These are phyloP conservation scores for Solanum paucissectum DNA, from an alignment of 257 asterid genomes.

Conservation along the genomic window DNA sequence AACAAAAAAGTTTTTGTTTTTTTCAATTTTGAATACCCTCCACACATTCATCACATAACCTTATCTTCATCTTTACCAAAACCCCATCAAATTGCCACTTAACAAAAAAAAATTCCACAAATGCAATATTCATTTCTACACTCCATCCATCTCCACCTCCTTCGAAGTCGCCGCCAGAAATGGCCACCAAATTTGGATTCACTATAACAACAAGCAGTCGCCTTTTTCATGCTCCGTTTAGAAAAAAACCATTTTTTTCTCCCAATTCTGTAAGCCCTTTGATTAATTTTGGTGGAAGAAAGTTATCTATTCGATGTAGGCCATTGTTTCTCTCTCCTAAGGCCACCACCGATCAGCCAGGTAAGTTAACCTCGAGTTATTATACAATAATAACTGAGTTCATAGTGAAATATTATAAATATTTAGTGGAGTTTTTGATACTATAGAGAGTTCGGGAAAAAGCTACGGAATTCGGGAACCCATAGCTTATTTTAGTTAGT, in stretches of 20 bases:
- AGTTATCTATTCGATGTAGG: conserved; percentile 21
- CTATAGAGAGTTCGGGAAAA: not conserved
- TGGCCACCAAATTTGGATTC: conserved; percentile 72
- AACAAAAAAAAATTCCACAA: not conserved
- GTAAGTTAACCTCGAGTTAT: conserved; percentile 14
- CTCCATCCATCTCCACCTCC: not conserved
- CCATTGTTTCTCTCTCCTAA: conserved; percentile 40
- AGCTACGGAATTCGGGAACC: not conserved
- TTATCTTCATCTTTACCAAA: conserved; percentile 20
- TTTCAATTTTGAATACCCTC: conserved; percentile 28
- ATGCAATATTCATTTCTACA: conserved; percentile 23
- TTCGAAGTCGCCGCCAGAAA: conserved; percentile 13
- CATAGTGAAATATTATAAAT: not conserved
- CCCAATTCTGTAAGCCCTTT: not conserved
- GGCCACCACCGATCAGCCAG: conserved; percentile 86
- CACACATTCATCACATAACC: conserved; percentile 70
- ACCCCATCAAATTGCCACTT: conserved; percentile 15
- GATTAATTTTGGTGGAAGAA: conserved; percentile 22
- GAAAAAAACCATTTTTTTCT: conserved; percentile 23
- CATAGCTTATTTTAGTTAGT: not conserved
- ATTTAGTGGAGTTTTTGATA: not conserved
- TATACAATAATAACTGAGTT: not conserved
- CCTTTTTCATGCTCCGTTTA: conserved; percentile 27
- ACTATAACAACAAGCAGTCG: conserved; percentile 36
- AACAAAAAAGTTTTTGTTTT: not conserved